Evolutionary conservation across 768 basidiomycete genomes (phyloP), one percentile per base, ranked within the genome.

Genomic region (Artomyces pyxidatus): DNA sequence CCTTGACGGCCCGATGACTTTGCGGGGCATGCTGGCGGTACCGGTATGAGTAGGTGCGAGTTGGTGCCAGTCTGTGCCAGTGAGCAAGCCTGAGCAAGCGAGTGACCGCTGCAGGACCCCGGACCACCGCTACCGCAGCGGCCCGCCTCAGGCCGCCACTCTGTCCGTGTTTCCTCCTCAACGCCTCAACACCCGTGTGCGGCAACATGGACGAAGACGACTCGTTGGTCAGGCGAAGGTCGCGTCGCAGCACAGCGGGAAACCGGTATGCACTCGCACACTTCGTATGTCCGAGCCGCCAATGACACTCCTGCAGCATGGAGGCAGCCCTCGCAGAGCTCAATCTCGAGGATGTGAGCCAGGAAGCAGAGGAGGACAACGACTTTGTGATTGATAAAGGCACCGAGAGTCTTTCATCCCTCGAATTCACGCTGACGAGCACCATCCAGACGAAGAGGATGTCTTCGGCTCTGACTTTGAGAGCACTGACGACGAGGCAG

Each of bases 401-500:
- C 82, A 51, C 19, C 12, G 11, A 5, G n/a, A 12, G 4, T 44
- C 6, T 16, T 27, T 4, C 29, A 21, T 2, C 37, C 19, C 23
- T 17, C 5, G 35, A 6, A 21, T 30, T 22, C 27, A n/a, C 23
- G 9, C 10, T 8, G 43, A 23, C n/a, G 22, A 48, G 17, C 12
- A 30, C 14, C 44, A 32, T 45, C 41, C 58, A 88, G 89, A 87
- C 45, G 89, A 93, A 62, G 81, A 86, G 55, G 88, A 91, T 58
- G 62, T 83, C 7, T 88, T 89, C 51, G 88, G 76, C 55, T 87
- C 85, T 9, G 89, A 92, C 62, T 92, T 93, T 59, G 85, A 81
- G 53, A 87, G 84, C 55, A 91, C 89, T 0, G 89, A 91, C 50
- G 88, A 88, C 38, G 78, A 75, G 28, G 45, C 62, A 30, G 72